phyloP scores from a whole-genome alignment of 345 rosid genomes.

The Syzygium grande region DNA sequence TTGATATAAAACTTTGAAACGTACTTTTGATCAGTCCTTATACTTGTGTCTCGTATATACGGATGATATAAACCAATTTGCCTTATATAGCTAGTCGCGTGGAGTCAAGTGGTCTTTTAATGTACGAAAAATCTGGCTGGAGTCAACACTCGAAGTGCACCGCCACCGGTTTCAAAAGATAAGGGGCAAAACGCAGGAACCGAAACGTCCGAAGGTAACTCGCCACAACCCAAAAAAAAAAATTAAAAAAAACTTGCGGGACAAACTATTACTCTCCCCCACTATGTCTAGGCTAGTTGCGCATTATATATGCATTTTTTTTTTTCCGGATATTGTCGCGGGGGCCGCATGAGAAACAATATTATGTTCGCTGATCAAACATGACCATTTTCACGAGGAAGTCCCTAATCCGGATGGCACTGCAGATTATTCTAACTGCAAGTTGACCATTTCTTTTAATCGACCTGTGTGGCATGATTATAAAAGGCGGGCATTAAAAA shows the following conservation, averaged over 20 bases:
- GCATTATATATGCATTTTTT: background rate
- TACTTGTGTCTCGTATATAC: background rate
- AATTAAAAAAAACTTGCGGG: background rate
- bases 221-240: background rate
- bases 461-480: background rate
- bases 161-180: background rate
- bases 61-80: background rate
- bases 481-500: background rate
- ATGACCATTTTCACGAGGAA: background rate
- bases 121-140: background rate
- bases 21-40: background rate
- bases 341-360: background rate
- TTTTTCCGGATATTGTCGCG: background rate
- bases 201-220: background rate
- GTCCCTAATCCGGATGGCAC: background rate
- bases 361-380: background rate
- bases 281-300: background rate
- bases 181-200: background rate
- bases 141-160: background rate
- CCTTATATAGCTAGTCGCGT: background rate
- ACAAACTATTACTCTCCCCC: background rate
- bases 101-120: too few relatives aligned
- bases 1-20: background rate
- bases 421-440: background rate
- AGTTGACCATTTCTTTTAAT: background rate